A percentile compares a stretch with the other conserved stretches of the same genome.
phyloP scores from a whole-genome alignment of 805 yeast species.

The Candida taoyuanica region DNA sequence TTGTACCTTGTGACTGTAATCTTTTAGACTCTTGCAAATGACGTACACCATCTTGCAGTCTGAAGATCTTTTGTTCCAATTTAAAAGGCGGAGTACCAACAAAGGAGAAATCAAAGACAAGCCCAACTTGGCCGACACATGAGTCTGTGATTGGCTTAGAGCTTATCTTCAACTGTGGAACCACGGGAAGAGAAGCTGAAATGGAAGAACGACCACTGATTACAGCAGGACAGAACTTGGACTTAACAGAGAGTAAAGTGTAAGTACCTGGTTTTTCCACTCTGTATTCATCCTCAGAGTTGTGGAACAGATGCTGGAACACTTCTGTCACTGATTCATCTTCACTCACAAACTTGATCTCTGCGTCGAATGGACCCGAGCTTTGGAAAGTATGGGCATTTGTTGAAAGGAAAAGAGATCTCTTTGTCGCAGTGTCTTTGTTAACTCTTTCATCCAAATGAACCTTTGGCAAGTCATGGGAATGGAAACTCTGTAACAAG shows the following conservation, averaged over 20 bases:
- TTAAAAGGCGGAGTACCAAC: conserved; percentile 82
- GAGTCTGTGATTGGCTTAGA: conserved; percentile 63
- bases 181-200: conserved; percentile 52
- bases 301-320: conserved; percentile 25
- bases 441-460: conserved; percentile 39
- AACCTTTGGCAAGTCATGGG: conserved; percentile 53
- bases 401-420: conserved; percentile 30
- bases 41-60: conserved; percentile 36
- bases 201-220: conserved; percentile 53
- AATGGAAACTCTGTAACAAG: conserved; percentile 41
- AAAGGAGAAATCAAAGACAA: conserved; percentile 61
- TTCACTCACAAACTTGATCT: conserved; percentile 28
- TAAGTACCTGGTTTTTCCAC: conserved; percentile 66
- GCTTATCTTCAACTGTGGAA: conserved; percentile 41
- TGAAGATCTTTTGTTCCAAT: conserved; percentile 57
- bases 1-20: conserved; percentile 36
- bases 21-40: conserved; percentile 33
- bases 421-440: conserved; percentile 34
- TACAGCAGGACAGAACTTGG: conserved; percentile 64
- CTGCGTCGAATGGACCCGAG: conserved; percentile 33
- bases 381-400: conserved; percentile 29
- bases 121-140: conserved; percentile 91
- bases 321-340: conserved; percentile 22
- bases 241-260: conserved; percentile 45
- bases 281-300: conserved; percentile 29